Evolutionary conservation across 2,329 filamentous ascomycete species (phyloP).

Genomic region (Uncinocarpus reesii): DNA sequence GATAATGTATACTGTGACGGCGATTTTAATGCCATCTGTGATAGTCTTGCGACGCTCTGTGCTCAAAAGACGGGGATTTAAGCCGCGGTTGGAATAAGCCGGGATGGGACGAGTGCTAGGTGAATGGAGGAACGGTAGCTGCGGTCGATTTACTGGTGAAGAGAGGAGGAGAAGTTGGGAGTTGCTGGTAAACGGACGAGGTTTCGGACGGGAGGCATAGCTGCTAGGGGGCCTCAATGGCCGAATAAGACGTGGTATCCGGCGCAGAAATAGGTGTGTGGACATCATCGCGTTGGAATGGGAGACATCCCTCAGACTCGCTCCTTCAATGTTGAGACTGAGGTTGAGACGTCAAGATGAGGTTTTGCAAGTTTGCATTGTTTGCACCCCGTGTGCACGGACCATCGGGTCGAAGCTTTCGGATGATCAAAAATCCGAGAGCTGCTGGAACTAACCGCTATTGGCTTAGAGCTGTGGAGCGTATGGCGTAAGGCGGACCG

Average conservation of each 20-base stretch:
- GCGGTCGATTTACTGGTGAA: slow-evolving; percentile 45
- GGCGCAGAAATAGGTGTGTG: slow-evolving; percentile 28
- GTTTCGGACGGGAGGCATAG: slow-evolving; percentile 15
- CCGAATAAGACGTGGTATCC: slow-evolving; percentile 33
- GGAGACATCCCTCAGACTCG: slow-evolving; percentile 2
- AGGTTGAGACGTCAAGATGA: slow-evolving; percentile 3
- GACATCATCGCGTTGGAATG: slow-evolving; percentile 24
- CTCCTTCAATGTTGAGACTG: not conserved
- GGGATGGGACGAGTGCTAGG: slow-evolving; percentile 37
- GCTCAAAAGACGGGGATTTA: slow-evolving; percentile 38
- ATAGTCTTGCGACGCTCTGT: slow-evolving; percentile 61
- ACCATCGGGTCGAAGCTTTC: not conserved
- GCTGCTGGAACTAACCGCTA: no score
- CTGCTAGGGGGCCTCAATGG: slow-evolving; percentile 30
- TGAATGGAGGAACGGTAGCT: slow-evolving; percentile 56
- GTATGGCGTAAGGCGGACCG: no score
- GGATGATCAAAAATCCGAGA: no score
- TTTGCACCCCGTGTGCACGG: slow-evolving; percentile 11
- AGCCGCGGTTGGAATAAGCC: slow-evolving; percentile 17
- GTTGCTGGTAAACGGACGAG: slow-evolving; percentile 50
- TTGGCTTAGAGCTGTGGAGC: no score
- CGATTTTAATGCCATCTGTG: slow-evolving; percentile 58
- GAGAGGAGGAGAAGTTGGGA: slow-evolving; percentile 45
- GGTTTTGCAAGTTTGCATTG: slow-evolving; percentile 11
- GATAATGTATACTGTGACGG: slow-evolving; percentile 60